Conservation (phyloP, 139 green algal species). For the Chlamydomonas urium region DNA sequence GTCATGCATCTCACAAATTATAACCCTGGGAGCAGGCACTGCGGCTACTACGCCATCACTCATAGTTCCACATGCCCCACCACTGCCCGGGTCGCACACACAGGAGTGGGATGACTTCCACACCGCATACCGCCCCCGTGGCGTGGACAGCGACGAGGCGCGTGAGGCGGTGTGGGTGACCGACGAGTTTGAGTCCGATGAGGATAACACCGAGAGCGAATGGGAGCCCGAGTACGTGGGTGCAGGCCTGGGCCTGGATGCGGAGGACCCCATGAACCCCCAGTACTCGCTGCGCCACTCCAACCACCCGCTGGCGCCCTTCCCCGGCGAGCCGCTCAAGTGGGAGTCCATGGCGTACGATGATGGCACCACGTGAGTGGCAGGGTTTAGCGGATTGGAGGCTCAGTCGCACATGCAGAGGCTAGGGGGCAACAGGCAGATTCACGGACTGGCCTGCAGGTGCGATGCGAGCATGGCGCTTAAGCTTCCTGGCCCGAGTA, state of each 20-base stretch:
- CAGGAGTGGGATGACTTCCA: conserved; percentile 57
- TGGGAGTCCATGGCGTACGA: conserved; percentile 85
- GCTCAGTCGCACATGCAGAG: too few species aligned
- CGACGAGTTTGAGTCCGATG: conserved; percentile 58
- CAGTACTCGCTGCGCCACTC: conserved; percentile 76
- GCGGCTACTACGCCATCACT: too few species aligned
- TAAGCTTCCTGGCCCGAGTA: too few species aligned
- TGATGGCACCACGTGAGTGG: conserved; percentile 84
- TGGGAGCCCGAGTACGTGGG: conserved; percentile 61
- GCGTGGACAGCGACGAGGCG: conserved; percentile 48
- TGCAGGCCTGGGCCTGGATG: conserved; percentile 45
- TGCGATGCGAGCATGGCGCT: too few species aligned
- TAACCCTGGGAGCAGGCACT: too few species aligned
- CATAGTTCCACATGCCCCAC: too few species aligned
- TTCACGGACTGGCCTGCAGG: too few species aligned
- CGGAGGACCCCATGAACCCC: conserved; percentile 59
- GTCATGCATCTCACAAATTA: too few species aligned
- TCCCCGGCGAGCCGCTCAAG: conserved; percentile 78
- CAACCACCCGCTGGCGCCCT: conserved; percentile 81
- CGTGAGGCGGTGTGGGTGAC: conserved; percentile 56
- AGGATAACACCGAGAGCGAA: conserved; percentile 60
- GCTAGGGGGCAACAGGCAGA: too few species aligned
- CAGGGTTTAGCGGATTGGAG: too few species aligned
- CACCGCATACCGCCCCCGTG: conserved; percentile 41
- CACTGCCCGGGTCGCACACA: too few species aligned